Evolutionary conservation across 495 filamentous ascomycete genomes (phyloP).

Genomic region (Achaetomiella virescens): DNA sequence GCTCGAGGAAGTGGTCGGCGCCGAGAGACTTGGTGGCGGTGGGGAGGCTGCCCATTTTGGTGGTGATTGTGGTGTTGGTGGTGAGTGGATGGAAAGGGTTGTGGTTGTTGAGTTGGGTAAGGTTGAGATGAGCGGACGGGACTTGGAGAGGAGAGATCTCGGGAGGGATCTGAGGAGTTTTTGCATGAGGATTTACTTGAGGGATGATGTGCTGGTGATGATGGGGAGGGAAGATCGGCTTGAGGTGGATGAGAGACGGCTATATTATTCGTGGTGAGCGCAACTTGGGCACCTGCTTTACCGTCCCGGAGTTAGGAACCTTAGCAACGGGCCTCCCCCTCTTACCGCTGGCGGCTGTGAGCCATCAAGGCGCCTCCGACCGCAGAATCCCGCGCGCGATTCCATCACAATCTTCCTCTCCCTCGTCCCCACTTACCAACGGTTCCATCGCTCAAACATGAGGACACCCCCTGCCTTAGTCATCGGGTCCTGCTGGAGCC

Average conservation of each 20-base stretch:
- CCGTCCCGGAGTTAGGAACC: background rate
- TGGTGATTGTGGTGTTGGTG: slow-evolving; percentile 14
- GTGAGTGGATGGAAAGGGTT: slow-evolving; percentile 12
- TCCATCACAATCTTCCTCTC: background rate
- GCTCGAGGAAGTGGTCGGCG: slow-evolving; percentile 43
- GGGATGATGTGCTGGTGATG: background rate
- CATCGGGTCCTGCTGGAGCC: background rate
- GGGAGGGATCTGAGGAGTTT: background rate
- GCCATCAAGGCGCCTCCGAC: background rate
- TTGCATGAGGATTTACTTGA: background rate
- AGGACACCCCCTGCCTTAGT: background rate
- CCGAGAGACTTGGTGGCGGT: slow-evolving; percentile 13
- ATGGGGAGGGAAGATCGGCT: background rate
- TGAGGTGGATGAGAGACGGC: background rate
- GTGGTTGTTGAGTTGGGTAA: background rate
- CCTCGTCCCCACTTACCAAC: background rate
- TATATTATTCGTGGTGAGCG: background rate
- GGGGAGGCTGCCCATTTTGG: slow-evolving; percentile 12
- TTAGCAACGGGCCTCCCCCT: background rate
- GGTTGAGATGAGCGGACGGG: background rate
- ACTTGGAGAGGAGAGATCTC: background rate
- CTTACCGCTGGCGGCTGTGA: background rate
- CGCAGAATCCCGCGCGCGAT: slow-evolving; percentile 3
- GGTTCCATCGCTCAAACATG: background rate
- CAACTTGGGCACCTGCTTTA: background rate